Base-by-base conservation (phyloP, 2,329 filamentous ascomycete genomes). In the Zymoseptoria ardabiliae region DNA sequence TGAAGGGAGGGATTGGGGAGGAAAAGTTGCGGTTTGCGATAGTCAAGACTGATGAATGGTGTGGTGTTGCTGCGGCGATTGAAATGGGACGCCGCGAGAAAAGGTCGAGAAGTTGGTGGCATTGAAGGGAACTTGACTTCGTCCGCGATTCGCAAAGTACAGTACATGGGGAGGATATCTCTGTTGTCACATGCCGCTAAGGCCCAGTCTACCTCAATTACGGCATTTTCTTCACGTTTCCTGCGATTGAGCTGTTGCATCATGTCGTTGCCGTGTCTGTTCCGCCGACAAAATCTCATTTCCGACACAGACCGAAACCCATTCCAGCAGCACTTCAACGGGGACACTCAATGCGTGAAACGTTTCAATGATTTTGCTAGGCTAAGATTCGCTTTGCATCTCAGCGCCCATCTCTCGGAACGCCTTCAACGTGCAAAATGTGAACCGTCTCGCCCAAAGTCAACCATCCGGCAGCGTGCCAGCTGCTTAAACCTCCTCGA, bases 401-500 rank as follows among this genome's bases (percentile, higher is more conserved):
- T 65, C 63, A 62, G 61, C 56, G 59, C 60, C 64, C 62, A 61
- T 58, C 62, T 64, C 66, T 66, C 61, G 59, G 56, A 67, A 67
- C 66, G 65, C 67, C 66, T 55, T 58, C 62, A 62, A 62, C 57
- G 57, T 60, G 64, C 66, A 66, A 63, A 61, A 66, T 64, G 60
- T 62, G 58, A 64, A 64, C 63, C 61, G 58, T 62, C 60, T 65
- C 61, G 60, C 60, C 63, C 60, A 63, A 66, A 64, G 60, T 63
- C 59, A 62, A 61, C 60, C 59, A 59, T 58, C 59, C 57, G 57
- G 53, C 59, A 60, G 62, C 55, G 50, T 57, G 58, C 63, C 61
- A 65, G 50, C 59, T 57, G 60, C 63, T 91, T 91, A 97, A 81
- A 97, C 94, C 78, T 85, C 86, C 78, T 96, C 90, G 73, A 97